A percentile compares a stretch with the other conserved stretches of the same genome.
phyloP scores from a whole-genome alignment of 1,139 yeast genomes.

The Debaryomyces coudertii region DNA sequence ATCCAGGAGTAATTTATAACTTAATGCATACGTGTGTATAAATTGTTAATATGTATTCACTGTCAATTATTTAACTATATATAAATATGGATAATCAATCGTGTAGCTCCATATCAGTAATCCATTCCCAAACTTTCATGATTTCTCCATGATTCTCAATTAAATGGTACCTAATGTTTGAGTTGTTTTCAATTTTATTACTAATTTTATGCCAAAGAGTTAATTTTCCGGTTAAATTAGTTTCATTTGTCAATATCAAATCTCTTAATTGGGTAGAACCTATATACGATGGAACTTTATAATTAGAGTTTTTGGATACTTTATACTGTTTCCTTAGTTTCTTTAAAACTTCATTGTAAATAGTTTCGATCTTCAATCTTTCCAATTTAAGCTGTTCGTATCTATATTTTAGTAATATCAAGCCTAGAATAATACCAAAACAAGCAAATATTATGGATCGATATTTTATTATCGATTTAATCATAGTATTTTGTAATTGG shows the following conservation, averaged over 20 bases:
- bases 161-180: slow-evolving; percentile 61
- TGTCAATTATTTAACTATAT: slow-evolving; percentile 6
- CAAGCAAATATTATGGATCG: slow-evolving; percentile 38
- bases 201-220: slow-evolving; percentile 68
- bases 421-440: slow-evolving; percentile 22
- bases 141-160: slow-evolving; percentile 84
- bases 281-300: slow-evolving; percentile 46
- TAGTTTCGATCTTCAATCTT: slow-evolving; percentile 34
- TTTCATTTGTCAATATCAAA: slow-evolving; percentile 55
- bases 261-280: slow-evolving; percentile 82
- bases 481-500: slow-evolving; percentile 57
- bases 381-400: slow-evolving; percentile 36
- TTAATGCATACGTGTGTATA: slow-evolving; percentile 1
- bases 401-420: slow-evolving; percentile 30
- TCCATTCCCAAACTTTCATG: slow-evolving; percentile 91
- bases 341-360: slow-evolving; percentile 48
- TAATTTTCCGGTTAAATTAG: slow-evolving; percentile 45
- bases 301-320: slow-evolving; percentile 28
- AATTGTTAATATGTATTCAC: slow-evolving; percentile 2
- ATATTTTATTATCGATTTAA: slow-evolving; percentile 50
- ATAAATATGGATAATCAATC: neutral
- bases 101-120: slow-evolving; percentile 43
- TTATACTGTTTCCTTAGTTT: slow-evolving; percentile 47
- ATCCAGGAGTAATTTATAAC: neutral
- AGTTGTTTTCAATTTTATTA: slow-evolving; percentile 62